These are phyloP conservation scores for Calonectria pteridis DNA, from an alignment of 2,329 filamentous ascomycete species.

Conservation along the genomic window DNA sequence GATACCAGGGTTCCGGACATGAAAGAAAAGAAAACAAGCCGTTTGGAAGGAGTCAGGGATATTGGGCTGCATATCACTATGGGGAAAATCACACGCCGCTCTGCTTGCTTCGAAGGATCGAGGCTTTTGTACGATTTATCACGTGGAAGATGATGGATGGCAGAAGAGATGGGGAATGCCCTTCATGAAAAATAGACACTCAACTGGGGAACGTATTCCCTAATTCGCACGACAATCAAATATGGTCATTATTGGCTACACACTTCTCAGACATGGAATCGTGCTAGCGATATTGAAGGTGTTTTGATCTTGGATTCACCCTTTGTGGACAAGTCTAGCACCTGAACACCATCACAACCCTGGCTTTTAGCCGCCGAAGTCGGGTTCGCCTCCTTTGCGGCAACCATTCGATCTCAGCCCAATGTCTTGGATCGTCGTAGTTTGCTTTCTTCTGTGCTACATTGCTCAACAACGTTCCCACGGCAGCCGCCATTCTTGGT, in stretches of 20 bases:
- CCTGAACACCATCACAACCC: no score
- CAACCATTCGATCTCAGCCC: no score
- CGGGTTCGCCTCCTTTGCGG: no score
- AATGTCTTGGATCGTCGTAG: no score
- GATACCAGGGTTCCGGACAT: conserved; percentile 41
- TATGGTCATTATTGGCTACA: neutral
- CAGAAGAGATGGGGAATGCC: conserved; percentile 35
- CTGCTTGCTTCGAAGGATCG: conserved; percentile 44
- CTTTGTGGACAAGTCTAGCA: no score
- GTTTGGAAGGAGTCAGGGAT: conserved; percentile 36
- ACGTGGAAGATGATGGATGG: conserved; percentile 31
- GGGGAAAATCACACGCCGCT: conserved; percentile 48
- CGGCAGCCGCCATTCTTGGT: no score
- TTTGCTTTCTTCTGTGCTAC: no score
- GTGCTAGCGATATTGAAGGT: no score
- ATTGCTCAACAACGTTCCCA: no score
- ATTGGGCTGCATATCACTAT: conserved; percentile 42
- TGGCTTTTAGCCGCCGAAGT: no score
- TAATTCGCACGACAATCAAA: conserved; percentile 24
- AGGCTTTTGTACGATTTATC: conserved; percentile 49
- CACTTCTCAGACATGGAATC: neutral
- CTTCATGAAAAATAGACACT: conserved; percentile 19
- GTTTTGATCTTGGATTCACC: no score
- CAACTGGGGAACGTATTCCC: conserved; percentile 31
- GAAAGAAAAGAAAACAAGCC: conserved; percentile 34